These are phyloP conservation scores for Spencermartinsiella europaea DNA, from an alignment of 805 yeast species.

Conservation along the genomic window DNA sequence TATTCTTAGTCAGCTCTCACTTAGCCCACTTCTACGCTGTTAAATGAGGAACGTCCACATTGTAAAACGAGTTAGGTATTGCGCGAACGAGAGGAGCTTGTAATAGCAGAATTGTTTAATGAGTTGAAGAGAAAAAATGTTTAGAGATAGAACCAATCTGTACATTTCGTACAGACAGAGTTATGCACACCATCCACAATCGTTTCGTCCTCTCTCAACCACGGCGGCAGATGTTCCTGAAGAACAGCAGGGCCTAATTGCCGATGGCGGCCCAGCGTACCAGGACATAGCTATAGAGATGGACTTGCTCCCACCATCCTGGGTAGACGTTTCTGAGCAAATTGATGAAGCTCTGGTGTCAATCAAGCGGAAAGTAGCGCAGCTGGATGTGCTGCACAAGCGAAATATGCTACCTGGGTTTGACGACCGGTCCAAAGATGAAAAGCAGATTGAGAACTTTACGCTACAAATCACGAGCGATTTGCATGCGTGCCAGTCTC, in stretches of 20 bases:
- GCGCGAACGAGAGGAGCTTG: too few species aligned
- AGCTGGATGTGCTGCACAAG: slow-evolving; percentile 66
- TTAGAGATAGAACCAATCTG: slow-evolving; percentile 90
- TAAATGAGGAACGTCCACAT: too few species aligned
- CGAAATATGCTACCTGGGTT: slow-evolving; percentile 84
- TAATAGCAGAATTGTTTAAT: too few species aligned
- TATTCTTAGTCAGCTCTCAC: too few species aligned
- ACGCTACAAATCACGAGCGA: slow-evolving; percentile 67
- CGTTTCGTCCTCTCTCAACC: slow-evolving; percentile 13
- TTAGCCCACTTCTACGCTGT: too few species aligned
- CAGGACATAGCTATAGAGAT: slow-evolving; percentile 45
- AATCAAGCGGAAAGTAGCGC: slow-evolving; percentile 51
- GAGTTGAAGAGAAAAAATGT: too few species aligned
- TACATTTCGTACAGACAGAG: slow-evolving; percentile 86
- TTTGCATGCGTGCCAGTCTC: slow-evolving; percentile 73
- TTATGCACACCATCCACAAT: slow-evolving; percentile 58
- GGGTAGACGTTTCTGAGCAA: slow-evolving; percentile 67
- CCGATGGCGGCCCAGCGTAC: slow-evolving; percentile 20
- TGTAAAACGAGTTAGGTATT: too few species aligned
- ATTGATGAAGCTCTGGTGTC: slow-evolving; percentile 57
- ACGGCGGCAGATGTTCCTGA: slow-evolving; percentile 36
- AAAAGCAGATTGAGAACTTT: slow-evolving; percentile 69
- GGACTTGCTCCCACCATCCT: slow-evolving; percentile 67
- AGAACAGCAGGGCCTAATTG: slow-evolving; percentile 58
- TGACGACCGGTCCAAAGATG: slow-evolving; percentile 72